Conservation (phyloP, 2,329 filamentous ascomycete species). For the Nigrograna mackinnonii region DNA sequence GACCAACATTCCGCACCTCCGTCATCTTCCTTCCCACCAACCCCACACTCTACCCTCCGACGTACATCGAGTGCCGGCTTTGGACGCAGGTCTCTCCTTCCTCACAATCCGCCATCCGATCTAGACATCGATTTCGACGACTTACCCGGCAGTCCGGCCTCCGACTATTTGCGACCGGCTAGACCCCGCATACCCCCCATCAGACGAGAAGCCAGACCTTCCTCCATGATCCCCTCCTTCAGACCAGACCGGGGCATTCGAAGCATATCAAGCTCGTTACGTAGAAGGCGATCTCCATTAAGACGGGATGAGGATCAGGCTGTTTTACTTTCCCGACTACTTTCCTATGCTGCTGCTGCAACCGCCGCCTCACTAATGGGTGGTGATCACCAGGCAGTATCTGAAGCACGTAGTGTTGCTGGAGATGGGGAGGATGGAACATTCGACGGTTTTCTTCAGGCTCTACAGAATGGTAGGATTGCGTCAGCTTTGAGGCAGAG, state of each 20-base stretch:
- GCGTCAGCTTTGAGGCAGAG: conserved; percentile 59
- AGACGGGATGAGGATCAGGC: conserved; percentile 64
- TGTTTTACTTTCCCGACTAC: conserved; percentile 62
- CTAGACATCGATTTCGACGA: conserved; percentile 44
- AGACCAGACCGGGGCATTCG: conserved; percentile 38
- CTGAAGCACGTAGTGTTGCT: conserved; percentile 58
- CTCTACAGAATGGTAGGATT: conserved; percentile 62
- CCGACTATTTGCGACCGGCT: conserved; percentile 13
- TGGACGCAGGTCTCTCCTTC: conserved; percentile 35
- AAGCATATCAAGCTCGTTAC: conserved; percentile 46
- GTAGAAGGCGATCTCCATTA: conserved; percentile 58
- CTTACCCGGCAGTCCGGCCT: conserved; percentile 19
- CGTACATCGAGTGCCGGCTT: conserved; percentile 21
- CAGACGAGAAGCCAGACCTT: conserved; percentile 34
- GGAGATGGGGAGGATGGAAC: conserved; percentile 63
- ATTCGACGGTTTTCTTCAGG: conserved; percentile 65
- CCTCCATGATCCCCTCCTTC: conserved; percentile 39
- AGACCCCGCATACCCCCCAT: conserved; percentile 22
- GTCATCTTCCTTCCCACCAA: conserved; percentile 15
- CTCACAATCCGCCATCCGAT: conserved; percentile 36
- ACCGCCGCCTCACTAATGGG: conserved; percentile 68
- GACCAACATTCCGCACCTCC: conserved; percentile 20
- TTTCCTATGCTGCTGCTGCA: conserved; percentile 66
- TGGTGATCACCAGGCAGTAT: conserved; percentile 58
- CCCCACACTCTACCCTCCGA: conserved; percentile 21